Percentiles rank a stretch among this genome's conserved stretches.
Evolutionary conservation across 2,329 filamentous ascomycete genomes (phyloP).

Genomic region (Aspergillus sp.): DNA sequence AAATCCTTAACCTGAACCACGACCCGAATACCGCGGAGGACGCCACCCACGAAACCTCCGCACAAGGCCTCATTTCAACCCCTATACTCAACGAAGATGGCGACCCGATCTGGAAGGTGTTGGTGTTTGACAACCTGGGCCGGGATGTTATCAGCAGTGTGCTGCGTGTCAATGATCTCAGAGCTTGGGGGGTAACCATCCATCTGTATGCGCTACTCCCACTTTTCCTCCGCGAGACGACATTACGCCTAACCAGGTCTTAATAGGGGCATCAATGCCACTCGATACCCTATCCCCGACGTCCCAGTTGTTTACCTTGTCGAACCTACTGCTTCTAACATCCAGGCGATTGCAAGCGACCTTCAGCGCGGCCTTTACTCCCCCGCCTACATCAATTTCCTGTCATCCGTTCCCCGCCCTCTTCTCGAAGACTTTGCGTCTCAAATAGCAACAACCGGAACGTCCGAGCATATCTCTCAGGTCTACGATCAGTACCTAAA

Average conservation of each 20-base stretch:
- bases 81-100: conserved; percentile 82
- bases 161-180: conserved; percentile 85
- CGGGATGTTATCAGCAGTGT: conserved; percentile 97
- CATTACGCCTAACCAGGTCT: conserved; percentile 16
- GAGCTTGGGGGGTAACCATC: conserved; percentile 93
- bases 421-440: conserved; percentile 92
- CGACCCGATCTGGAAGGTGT: conserved; percentile 94
- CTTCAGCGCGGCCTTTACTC: conserved; percentile 85
- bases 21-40: conserved; percentile 54
- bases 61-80: conserved; percentile 66
- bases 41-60: conserved; percentile 61
- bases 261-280: conserved; percentile 72
- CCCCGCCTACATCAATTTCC: conserved; percentile 94
- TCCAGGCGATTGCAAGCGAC: conserved; percentile 80
- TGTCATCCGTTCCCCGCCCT: conserved; percentile 86
- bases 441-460: conserved; percentile 79
- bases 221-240: conserved; percentile 16
- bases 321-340: conserved; percentile 79
- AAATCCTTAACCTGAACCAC: conserved; percentile 93
- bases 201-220: conserved; percentile 65
- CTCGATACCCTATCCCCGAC: conserved; percentile 88
- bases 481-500: conserved; percentile 97
- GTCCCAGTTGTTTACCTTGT: conserved; percentile 96
- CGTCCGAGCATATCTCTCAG: conserved; percentile 85
- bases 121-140: conserved; percentile 90